Percentiles rank a stretch among this genome's conserved stretches.
Evolutionary conservation across 129 eudicot species (phyloP).

Genomic region (Scalesia atractyloides): DNA sequence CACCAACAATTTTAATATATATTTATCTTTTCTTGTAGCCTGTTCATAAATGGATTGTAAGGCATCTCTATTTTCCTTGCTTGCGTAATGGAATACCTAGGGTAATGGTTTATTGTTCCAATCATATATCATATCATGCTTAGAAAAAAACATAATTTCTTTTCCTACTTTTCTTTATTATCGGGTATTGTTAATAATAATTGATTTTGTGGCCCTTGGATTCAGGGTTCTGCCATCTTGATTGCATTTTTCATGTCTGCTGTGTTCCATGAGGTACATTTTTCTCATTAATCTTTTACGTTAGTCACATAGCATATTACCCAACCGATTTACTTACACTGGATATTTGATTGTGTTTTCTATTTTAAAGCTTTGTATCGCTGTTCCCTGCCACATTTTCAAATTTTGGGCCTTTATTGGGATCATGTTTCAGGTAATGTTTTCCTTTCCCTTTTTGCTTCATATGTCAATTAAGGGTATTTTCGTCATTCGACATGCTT

Average conservation of each 20-base stretch:
- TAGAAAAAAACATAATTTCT: not conserved
- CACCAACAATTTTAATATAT: constrained; percentile 14
- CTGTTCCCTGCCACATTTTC: constrained; percentile 91
- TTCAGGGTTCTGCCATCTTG: constrained; percentile 80
- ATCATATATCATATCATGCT: not conserved
- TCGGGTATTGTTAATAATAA: not conserved
- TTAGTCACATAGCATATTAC: not conserved
- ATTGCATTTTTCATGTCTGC: constrained; percentile 88
- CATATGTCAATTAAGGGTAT: not conserved
- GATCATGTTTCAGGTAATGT: constrained; percentile 87
- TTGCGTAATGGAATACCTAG: constrained; percentile 88
- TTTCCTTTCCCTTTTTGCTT: not conserved
- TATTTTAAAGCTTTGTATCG: constrained; percentile 75
- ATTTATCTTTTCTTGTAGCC: constrained; percentile 55
- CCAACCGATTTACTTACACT: not conserved
- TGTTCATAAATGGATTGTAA: constrained; percentile 97
- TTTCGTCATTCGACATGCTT: not conserved
- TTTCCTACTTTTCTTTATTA: not conserved
- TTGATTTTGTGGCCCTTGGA: constrained; percentile 1
- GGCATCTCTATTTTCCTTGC: constrained; percentile 91
- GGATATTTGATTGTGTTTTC: not conserved
- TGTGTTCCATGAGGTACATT: constrained; percentile 84
- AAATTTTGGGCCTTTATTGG: constrained; percentile 93
- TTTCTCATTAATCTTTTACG: not conserved
- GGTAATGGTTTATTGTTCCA: constrained; percentile 44